Conservation (phyloP, 2,329 filamentous ascomycete genomes). For the Claviceps sp. region DNA sequence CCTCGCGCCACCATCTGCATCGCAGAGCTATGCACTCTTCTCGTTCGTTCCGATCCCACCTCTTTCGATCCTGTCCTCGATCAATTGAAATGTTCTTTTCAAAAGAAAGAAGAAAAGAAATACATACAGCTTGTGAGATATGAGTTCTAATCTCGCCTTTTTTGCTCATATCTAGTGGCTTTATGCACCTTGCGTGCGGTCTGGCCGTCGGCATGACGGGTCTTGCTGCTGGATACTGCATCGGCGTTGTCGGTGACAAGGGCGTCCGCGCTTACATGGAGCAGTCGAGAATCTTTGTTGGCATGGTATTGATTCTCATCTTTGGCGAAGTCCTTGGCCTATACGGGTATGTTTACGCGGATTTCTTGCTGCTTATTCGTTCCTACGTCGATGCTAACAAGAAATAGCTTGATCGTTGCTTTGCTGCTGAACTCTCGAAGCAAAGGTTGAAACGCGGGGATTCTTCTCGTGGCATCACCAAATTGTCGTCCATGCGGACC, state of each 20-base stretch:
- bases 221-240: slow-evolving; percentile 88
- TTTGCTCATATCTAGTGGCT: slow-evolving; percentile 42
- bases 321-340: slow-evolving; percentile 95
- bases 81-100: too few relatives aligned
- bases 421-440: slow-evolving; percentile 86
- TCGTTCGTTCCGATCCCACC: slow-evolving; percentile 37
- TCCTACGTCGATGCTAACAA: neutral
- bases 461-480: neutral
- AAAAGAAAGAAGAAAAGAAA: neutral
- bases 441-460: slow-evolving; percentile 35
- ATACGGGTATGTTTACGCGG: slow-evolving; percentile 58
- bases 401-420: slow-evolving; percentile 68
- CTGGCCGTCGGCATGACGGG: slow-evolving; percentile 86
- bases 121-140: neutral
- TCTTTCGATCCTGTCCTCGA: neutral
- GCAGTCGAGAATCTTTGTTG: slow-evolving; percentile 90
- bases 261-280: slow-evolving; percentile 93
- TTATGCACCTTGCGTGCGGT: slow-evolving; percentile 86
- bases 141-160: neutral
- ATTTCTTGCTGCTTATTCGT: neutral
- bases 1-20: slow-evolving; percentile 53
- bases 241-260: slow-evolving; percentile 88
- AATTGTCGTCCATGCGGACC: neutral
- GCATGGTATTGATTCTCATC: slow-evolving; percentile 97
- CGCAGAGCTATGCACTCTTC: slow-evolving; percentile 67